Evolutionary conservation across 352 stramenopile genomes (phyloP), one percentile per base, ranked within the genome.

Genomic region (Phytophthora litchii): DNA sequence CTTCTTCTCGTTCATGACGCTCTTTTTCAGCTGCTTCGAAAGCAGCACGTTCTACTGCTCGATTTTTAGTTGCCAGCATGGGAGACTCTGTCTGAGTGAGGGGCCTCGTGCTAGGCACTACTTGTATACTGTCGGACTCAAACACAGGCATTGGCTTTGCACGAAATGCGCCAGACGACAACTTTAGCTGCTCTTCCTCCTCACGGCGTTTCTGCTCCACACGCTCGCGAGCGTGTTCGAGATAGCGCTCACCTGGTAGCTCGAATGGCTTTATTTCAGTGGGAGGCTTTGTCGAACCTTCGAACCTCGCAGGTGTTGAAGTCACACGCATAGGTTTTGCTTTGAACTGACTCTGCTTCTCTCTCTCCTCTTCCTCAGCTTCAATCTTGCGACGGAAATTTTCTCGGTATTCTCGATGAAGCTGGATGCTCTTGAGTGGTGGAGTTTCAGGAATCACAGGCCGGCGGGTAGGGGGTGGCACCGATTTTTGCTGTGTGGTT

Each of bases 11-110:
- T 37, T 80, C 67, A 4, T 71, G 79, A 10, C 83, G 83, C 57
- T 89, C 81, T 50, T 81, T 84, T 34, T 93, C 83, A 13, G 81
- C 76, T 14, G 54, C 81, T 49, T 91, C 81, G 60, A 86, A 93
- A 12, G 78, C 68, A 36, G 81, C 81, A 16, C 83, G 81, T 66
- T 89, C 83, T 5, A 58, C 60, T 20, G 80, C 81, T 32, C 83
- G 81, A 19, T 66, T 80, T 46, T 91, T 76, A 1, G 78, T 86
- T 27, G 80, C 76, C 35, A 93, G 61, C 52, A 78, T 74, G n/a
- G 83, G 83, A 1, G 75, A 78, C 37, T 66, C 67, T n/a, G 70
- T 76, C 20, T 64, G 54, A 21, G 78, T 88, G 9, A 82, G 56
- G 29, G 70, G 70, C 49, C 64, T 81, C 1, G 47, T 57, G n/a